Evolutionary conservation across 2,329 filamentous ascomycete species (phyloP), one percentile per base, ranked within the genome.

Genomic region (Phoma herbarum): DNA sequence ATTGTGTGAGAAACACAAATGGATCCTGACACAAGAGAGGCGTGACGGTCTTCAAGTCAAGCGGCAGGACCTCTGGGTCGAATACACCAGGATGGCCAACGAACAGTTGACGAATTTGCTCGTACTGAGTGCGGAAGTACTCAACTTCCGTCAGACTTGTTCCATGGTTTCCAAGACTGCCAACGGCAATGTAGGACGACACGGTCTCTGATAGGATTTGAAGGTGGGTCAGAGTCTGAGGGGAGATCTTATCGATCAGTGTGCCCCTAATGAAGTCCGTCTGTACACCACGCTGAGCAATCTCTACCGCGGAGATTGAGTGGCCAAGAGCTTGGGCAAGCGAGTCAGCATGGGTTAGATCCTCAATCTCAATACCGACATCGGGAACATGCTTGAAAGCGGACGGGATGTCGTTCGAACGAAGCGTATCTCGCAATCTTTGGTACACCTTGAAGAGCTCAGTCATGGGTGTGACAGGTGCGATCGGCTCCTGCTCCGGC

Each of bases 191-290:
- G 75, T 95, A 98, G 0, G 93, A 93, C 28, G 90, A 86, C 1
- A 91, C 90, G 1, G 93, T 98, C 79, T 97, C 95, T 1, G 92
- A 89, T 23, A 98, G 81, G 26, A 98, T 89, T 47, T 93, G 90
- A 26, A 99, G 83, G 74, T 98, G 93, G 1, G 91, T 95, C 59
- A 99, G 81, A 1, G 87, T 85, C 74, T 96, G 88, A 56, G 94
- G 90, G 0, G 95, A 89, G 50, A 98, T 90, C 69, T 89, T 93
- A 65, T 94, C 90, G 20, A 98, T 78, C 44, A 98, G 80, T 5
- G 90, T 94, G 75, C 87, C 84, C 52, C 91, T 89, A 23, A 72
- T 52, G 45, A 86, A 85, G 63, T 90, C 86, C 22, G 88, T 87
- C 67, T 92, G 90, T 3, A 92, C 83, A 7, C 95, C 95, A 67